phyloP scores from a whole-genome alignment of 208 protist genomes.

The Acanthamoeba castellanii region DNA sequence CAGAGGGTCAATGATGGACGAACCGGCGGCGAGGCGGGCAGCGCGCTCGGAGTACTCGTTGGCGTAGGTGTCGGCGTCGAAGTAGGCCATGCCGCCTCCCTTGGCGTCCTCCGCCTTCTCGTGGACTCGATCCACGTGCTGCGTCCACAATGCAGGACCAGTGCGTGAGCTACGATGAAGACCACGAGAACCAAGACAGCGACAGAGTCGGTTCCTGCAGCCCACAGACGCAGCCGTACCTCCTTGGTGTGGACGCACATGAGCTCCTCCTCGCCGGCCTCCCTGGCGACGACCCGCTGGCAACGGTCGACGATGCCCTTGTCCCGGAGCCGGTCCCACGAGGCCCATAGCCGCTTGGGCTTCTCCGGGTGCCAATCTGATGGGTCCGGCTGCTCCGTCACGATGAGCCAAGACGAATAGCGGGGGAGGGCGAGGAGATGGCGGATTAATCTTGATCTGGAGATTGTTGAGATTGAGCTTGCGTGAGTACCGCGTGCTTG shows the following conservation, averaged over 20 bases:
- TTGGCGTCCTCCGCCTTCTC: constrained; percentile 55
- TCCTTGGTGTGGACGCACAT: not conserved
- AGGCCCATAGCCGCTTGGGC: constrained; percentile 32
- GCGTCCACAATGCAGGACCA: not conserved
- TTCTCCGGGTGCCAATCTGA: constrained; percentile 54
- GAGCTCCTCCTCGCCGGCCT: constrained; percentile 30
- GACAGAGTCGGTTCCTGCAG: not conserved
- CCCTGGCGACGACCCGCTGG: not conserved
- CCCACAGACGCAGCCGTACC: not conserved
- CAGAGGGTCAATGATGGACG: not conserved
- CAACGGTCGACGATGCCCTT: constrained; percentile 57
- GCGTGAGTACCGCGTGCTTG: not conserved
- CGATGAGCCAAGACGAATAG: not conserved
- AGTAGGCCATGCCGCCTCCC: constrained; percentile 33
- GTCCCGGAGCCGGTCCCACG: not conserved
- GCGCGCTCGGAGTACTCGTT: constrained; percentile 53
- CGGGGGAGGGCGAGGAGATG: not conserved
- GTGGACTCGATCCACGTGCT: constrained; percentile 18
- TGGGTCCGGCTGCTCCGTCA: not conserved
- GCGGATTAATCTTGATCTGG: no score
- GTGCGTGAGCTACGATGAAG: no score
- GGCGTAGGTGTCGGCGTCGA: constrained; percentile 66
- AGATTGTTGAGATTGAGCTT: not conserved
- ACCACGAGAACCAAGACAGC: no score
- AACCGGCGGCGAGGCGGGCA: constrained; percentile 20